Conservation (phyloP, 805 yeast species). For the Barnettozyma wickerhamii region DNA sequence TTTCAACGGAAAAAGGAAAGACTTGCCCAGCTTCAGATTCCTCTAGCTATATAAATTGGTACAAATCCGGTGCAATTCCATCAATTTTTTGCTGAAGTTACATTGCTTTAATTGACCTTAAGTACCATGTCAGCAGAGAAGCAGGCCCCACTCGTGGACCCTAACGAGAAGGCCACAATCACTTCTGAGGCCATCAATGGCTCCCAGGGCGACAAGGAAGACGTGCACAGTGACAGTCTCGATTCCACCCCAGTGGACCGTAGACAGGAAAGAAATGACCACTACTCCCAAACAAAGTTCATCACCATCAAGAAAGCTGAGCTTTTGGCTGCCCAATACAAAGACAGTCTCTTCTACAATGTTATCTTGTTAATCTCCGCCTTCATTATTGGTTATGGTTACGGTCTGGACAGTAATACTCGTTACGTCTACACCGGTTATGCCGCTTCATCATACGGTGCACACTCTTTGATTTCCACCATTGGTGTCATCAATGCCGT, state of each 20-base stretch:
- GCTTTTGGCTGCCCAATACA: constrained; percentile 42
- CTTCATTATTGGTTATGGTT: constrained; percentile 49
- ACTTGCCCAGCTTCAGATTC: too few relatives aligned
- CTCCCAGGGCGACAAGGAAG: too few relatives aligned
- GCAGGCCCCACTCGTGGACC: too few relatives aligned
- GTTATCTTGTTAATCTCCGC: constrained; percentile 38
- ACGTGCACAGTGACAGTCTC: too few relatives aligned
- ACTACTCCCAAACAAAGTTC: constrained; percentile 26
- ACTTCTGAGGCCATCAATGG: too few relatives aligned
- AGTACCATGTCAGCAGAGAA: too few relatives aligned
- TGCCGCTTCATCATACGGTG: constrained; percentile 51
- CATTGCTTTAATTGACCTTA: too few relatives aligned
- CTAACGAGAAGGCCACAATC: too few relatives aligned
- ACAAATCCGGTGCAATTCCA: too few relatives aligned
- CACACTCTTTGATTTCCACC: constrained; percentile 55
- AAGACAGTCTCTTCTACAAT: constrained; percentile 28
- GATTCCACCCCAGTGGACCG: neutral
- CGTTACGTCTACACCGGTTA: constrained; percentile 46
- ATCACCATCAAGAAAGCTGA: constrained; percentile 48
- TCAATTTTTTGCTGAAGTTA: too few relatives aligned
- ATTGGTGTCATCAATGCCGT: constrained; percentile 55
- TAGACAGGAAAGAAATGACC: constrained; percentile 1
- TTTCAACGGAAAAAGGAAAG: neutral
- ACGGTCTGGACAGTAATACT: constrained; percentile 49
- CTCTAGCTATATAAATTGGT: too few relatives aligned